A percentile compares a stretch with the other conserved stretches of the same genome.
Conservation (phyloP, 352 stramenopile genomes). For the Peronospora belbahrii region DNA sequence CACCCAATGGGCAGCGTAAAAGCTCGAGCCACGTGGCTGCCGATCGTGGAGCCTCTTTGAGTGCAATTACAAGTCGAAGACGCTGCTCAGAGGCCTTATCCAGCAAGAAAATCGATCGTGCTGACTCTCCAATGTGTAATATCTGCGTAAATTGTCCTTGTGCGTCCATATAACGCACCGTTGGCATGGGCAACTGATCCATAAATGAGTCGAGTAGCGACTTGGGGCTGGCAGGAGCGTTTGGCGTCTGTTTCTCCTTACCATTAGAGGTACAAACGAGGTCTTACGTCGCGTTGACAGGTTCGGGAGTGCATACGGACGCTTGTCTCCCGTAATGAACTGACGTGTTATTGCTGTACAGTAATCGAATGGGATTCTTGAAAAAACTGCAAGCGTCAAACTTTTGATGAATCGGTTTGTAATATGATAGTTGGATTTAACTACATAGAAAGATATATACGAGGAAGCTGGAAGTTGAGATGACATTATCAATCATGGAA, state of each 20-base stretch:
- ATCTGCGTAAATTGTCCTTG: constrained; percentile 10
- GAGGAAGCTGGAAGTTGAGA: too few relatives aligned
- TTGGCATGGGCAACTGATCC: constrained; percentile 12
- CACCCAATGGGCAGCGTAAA: constrained; percentile 38
- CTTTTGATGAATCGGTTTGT: too few relatives aligned
- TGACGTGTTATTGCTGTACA: too few relatives aligned
- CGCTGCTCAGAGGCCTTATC: constrained; percentile 37
- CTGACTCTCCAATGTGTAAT: constrained; percentile 55
- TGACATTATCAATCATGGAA: too few relatives aligned
- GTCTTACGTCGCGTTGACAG: constrained; percentile 29
- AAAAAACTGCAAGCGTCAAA: too few relatives aligned
- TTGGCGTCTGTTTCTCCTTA: constrained; percentile 38
- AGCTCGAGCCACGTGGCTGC: constrained; percentile 47
- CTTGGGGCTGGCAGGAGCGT: not conserved
- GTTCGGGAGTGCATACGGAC: too few relatives aligned
- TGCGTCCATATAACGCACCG: constrained; percentile 9
- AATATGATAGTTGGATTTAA: too few relatives aligned
- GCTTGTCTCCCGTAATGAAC: too few relatives aligned
- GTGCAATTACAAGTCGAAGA: constrained; percentile 33
- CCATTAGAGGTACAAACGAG: constrained; percentile 21
- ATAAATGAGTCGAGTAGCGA: constrained; percentile 7
- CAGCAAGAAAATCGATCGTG: constrained; percentile 52
- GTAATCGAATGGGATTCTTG: too few relatives aligned
- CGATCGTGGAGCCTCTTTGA: constrained; percentile 40
- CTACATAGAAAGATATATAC: too few relatives aligned